Evolutionary conservation across 306 rosid species (phyloP).

Genomic region (Fragaria iinumae): DNA sequence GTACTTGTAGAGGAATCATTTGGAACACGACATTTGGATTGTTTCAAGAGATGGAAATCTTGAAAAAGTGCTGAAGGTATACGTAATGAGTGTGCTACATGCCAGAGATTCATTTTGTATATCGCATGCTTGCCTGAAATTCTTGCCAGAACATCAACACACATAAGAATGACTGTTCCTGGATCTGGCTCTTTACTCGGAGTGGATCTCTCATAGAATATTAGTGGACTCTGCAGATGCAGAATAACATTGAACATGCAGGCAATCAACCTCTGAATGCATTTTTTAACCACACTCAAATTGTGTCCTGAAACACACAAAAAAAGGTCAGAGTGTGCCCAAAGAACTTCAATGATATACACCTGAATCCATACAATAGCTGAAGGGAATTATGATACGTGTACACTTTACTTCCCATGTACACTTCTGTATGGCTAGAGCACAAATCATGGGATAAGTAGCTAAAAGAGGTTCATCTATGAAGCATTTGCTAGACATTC

Average conservation of each 20-base stretch:
- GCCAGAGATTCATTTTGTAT: constrained; percentile 65
- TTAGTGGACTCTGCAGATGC: constrained; percentile 66
- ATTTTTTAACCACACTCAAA: constrained; percentile 72
- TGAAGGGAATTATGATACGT: background rate
- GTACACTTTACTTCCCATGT: background rate
- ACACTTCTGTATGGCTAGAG: background rate
- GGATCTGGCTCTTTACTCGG: constrained; percentile 62
- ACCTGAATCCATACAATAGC: background rate
- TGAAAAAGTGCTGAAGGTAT: constrained; percentile 79
- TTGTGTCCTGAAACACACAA: constrained; percentile 53
- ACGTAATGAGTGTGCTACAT: constrained; percentile 67
- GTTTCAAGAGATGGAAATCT: constrained; percentile 51
- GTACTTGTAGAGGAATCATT: constrained; percentile 31
- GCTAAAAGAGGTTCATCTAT: background rate
- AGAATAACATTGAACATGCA: constrained; percentile 65
- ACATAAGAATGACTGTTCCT: constrained; percentile 85
- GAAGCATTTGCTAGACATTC: background rate
- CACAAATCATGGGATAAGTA: background rate
- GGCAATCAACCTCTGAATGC: constrained; percentile 60
- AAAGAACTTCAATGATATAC: background rate
- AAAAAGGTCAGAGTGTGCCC: constrained; percentile 28
- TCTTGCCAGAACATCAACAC: constrained; percentile 76
- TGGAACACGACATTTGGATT: constrained; percentile 41
- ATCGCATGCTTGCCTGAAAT: constrained; percentile 67
- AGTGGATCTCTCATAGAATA: constrained; percentile 47